These are phyloP conservation scores for Triangularia setosa DNA, from an alignment of 2,329 filamentous ascomycete species.

Conservation along the genomic window DNA sequence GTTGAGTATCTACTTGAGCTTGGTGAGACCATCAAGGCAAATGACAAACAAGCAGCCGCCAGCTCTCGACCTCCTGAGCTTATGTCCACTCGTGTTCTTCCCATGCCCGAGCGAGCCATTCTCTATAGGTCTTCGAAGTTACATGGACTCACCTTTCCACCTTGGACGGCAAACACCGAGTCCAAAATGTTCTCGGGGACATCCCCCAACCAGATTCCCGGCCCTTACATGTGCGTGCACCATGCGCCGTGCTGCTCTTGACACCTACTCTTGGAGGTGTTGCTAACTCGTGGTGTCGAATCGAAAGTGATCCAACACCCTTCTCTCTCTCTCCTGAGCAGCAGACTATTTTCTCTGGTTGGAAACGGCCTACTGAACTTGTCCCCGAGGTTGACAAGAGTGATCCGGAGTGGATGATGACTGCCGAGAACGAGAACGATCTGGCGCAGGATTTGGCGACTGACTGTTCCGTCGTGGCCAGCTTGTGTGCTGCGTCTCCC, in stretches of 20 bases:
- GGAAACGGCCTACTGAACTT: slow-evolving; percentile 73
- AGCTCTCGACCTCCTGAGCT: slow-evolving; percentile 20
- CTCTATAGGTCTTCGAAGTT: slow-evolving; percentile 73
- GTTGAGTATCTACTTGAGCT: slow-evolving; percentile 65
- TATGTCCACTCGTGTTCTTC: slow-evolving; percentile 51
- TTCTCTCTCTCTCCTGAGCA: slow-evolving; percentile 74
- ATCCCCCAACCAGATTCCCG: slow-evolving; percentile 33
- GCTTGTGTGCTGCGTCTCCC: slow-evolving; percentile 76
- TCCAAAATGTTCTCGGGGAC: slow-evolving; percentile 56
- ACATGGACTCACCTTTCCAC: slow-evolving; percentile 78
- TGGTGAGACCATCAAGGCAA: slow-evolving; percentile 71
- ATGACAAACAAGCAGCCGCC: slow-evolving; percentile 15
- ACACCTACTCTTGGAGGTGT: slow-evolving; percentile 10
- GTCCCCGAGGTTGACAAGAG: slow-evolving; percentile 36
- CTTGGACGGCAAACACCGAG: slow-evolving; percentile 67
- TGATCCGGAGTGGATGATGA: slow-evolving; percentile 27
- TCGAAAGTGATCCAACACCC: slow-evolving; percentile 60
- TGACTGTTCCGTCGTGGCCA: slow-evolving; percentile 95
- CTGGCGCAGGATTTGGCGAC: slow-evolving; percentile 93
- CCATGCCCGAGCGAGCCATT: slow-evolving; percentile 71
- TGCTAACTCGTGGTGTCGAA: slow-evolving; percentile 18
- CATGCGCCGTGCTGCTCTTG: neutral
- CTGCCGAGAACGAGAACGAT: slow-evolving; percentile 58
- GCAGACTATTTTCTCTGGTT: slow-evolving; percentile 70
- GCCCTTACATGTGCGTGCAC: slow-evolving; percentile 59